Evolutionary conservation across 306 rosid species (phyloP), one percentile per base, ranked within the genome.

Genomic region (Sesbania bispinosa): DNA sequence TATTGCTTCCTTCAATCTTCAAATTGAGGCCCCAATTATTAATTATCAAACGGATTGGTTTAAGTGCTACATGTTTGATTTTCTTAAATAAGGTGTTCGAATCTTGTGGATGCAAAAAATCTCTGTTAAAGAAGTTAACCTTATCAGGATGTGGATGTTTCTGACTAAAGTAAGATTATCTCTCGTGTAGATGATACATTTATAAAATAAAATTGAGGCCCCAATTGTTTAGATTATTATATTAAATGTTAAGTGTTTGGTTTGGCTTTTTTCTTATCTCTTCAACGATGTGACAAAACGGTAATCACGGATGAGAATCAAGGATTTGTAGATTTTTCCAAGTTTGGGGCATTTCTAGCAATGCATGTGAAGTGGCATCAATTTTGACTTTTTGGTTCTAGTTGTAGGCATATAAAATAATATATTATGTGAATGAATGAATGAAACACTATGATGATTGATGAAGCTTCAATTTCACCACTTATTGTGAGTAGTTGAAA

Each of bases 291-390:
- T 7, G 9, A 20, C 51, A 43, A 54, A n/a, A 75, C 90, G 92
- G 21, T 18, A 81, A 88, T 88, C 91, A 30, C 87, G 96, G 91
- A 57, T 27, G 8, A 41, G 62, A 69, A 27, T 74, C 41, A 51
- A 9, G 35, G 55, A 23, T 43, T 26, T 19, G 33, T 4, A 5
- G 5, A 43, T 14, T 38, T 15, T 27, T 71, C 42, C 57, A 32
- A 20, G 69, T 2, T 33, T 0, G 24, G 8, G 41, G 13, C 21
- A 41, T 70, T 32, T 64, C n/a, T n/a, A n/a, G n/a, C n/a, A 21
- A 6, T 27, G 10, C 70, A 47, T 63, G 73, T 43, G 68, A 48
- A 63, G 59, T 23, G 35, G 62, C 15, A 61, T 74, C 3, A 30
- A 21, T 43, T 42, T 67, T 82, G 83, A 82, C 81, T 14, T 42